Conservation (phyloP, 805 yeast species). For the Candida chauliodis region DNA sequence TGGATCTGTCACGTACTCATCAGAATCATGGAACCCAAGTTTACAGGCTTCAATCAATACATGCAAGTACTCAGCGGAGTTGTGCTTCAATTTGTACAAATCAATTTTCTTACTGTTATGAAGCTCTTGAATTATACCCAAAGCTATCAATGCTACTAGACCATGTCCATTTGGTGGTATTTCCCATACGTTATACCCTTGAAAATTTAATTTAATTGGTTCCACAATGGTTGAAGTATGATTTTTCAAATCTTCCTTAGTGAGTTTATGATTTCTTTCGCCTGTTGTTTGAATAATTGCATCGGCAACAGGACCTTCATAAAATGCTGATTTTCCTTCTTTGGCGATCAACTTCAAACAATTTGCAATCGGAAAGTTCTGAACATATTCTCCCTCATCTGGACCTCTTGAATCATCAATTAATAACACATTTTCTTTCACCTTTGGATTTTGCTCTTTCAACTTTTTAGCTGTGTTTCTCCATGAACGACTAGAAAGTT, state of each 20-base stretch:
- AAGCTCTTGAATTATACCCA: slow-evolving; percentile 61
- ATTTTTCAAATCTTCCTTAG: slow-evolving; percentile 49
- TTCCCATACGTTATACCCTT: slow-evolving; percentile 63
- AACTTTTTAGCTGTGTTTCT: slow-evolving; percentile 36
- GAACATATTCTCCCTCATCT: slow-evolving; percentile 52
- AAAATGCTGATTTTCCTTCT: slow-evolving; percentile 63
- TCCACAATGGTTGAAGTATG: slow-evolving; percentile 64
- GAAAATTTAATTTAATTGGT: slow-evolving; percentile 54
- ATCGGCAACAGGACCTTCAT: slow-evolving; percentile 67
- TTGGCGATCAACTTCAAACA: slow-evolving; percentile 50
- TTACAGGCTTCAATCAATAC: slow-evolving; percentile 68
- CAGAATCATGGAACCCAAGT: slow-evolving; percentile 70
- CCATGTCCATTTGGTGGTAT: slow-evolving; percentile 87
- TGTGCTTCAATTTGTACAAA: slow-evolving; percentile 48
- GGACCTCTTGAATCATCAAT: slow-evolving; percentile 42
- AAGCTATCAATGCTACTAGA: slow-evolving; percentile 65
- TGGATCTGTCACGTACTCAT: slow-evolving; percentile 67
- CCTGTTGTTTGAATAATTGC: slow-evolving; percentile 55
- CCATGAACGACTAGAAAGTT: slow-evolving; percentile 55
- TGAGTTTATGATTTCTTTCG: slow-evolving; percentile 52
- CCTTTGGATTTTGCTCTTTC: slow-evolving; percentile 31
- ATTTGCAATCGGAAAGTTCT: slow-evolving; percentile 50
- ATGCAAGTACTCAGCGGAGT: slow-evolving; percentile 69
- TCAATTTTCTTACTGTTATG: slow-evolving; percentile 41
- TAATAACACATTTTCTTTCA: slow-evolving; percentile 29